Evolutionary conservation across 352 stramenopile species (phyloP).

Genomic region (Globisporangium nodosum): DNA sequence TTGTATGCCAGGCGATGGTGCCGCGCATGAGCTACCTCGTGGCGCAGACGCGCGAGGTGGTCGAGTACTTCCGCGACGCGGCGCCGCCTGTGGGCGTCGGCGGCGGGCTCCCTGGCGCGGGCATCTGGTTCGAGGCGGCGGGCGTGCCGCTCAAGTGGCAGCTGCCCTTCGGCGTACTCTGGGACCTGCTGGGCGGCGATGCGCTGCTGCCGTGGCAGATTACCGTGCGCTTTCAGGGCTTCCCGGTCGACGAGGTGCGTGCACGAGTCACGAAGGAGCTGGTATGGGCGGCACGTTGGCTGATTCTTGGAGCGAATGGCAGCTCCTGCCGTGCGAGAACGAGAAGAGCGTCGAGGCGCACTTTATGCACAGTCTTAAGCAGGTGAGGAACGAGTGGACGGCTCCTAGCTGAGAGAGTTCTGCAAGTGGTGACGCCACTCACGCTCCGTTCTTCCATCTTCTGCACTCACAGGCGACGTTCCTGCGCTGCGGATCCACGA

Average conservation of each 20-base stretch:
- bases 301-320: background rate
- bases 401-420: too few relatives aligned
- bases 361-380: slow-evolving; percentile 86
- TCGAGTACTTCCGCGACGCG: slow-evolving; percentile 77
- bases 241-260: slow-evolving; percentile 42
- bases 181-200: slow-evolving; percentile 32
- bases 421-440: too few relatives aligned
- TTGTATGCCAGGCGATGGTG: slow-evolving; percentile 51
- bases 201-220: slow-evolving; percentile 53
- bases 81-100: slow-evolving; percentile 38
- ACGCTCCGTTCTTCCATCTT: too few relatives aligned
- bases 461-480: slow-evolving; percentile 30
- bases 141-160: slow-evolving; percentile 72
- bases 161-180: slow-evolving; percentile 66
- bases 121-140: slow-evolving; percentile 70
- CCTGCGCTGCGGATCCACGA: slow-evolving; percentile 66
- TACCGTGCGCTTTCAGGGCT: slow-evolving; percentile 79
- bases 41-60: slow-evolving; percentile 59
- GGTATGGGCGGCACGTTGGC: too few relatives aligned
- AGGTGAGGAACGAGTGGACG: slow-evolving; percentile 10
- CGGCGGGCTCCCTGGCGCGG: slow-evolving; percentile 36
- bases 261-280: too few relatives aligned
- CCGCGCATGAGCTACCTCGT: slow-evolving; percentile 79
- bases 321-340: slow-evolving; percentile 71
- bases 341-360: slow-evolving; percentile 69